These are phyloP conservation scores for Anethum foeniculum DNA, from an alignment of 140 eudicot genomes.

Conservation along the genomic window DNA sequence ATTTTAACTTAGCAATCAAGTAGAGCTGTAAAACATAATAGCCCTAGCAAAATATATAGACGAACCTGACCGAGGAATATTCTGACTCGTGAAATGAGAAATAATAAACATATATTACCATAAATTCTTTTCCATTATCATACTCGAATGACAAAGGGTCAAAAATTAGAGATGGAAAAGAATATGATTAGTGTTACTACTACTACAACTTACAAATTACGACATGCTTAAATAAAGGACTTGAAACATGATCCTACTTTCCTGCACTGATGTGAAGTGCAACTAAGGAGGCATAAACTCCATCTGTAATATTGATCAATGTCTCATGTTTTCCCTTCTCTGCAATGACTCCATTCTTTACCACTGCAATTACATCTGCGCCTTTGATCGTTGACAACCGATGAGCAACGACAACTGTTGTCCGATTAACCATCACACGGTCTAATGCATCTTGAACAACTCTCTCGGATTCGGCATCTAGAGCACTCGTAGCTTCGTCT, in stretches of 20 bases:
- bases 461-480: conserved; percentile 79
- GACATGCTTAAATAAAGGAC: neutral
- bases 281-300: conserved; percentile 66
- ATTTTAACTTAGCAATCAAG: neutral
- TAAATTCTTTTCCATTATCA: neutral
- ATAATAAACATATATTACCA: neutral
- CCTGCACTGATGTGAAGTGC: conserved; percentile 45
- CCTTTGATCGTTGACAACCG: conserved; percentile 65
- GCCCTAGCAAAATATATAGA: too few species aligned
- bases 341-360: conserved; percentile 61
- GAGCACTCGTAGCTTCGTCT: conserved; percentile 83
- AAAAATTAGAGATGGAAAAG: neutral
- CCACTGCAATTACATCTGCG: conserved; percentile 67
- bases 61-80: neutral
- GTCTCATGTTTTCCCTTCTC: conserved; percentile 75
- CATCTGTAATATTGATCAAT: conserved; percentile 50
- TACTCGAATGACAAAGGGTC: neutral
- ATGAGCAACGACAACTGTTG: conserved; percentile 78
- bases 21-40: neutral
- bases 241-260: neutral
- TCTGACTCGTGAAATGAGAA: neutral
- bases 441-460: conserved; percentile 81
- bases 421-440: conserved; percentile 60
- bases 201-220: neutral
- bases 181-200: neutral